These are phyloP conservation scores for Neoconidiobolus thromboides DNA, from an alignment of 371 early-diverging fungal species.

Conservation along the genomic window DNA sequence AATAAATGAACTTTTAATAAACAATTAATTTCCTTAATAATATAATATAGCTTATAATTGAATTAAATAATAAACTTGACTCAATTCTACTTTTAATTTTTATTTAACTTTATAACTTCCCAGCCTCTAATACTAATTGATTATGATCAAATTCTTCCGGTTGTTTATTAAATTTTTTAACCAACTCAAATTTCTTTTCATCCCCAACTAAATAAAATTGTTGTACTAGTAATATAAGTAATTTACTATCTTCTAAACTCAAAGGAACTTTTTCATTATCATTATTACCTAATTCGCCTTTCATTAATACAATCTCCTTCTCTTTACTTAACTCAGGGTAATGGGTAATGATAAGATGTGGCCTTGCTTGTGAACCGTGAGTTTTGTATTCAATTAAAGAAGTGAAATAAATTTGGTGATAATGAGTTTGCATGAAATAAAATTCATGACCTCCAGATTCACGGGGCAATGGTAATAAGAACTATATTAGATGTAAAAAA, in stretches of 20 bases:
- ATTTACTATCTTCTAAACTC: slow-evolving; percentile 55
- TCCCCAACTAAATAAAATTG: slow-evolving; percentile 73
- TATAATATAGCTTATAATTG: too few species aligned
- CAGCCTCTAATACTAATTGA: slow-evolving; percentile 26
- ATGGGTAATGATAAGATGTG: slow-evolving; percentile 68
- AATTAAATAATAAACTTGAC: too few species aligned
- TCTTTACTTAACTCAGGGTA: slow-evolving; percentile 62
- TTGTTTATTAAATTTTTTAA: slow-evolving; percentile 55
- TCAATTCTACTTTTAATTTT: too few species aligned
- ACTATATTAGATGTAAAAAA: slow-evolving; percentile 20
- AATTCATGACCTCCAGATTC: slow-evolving; percentile 63
- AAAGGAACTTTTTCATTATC: slow-evolving; percentile 23
- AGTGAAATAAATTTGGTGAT: slow-evolving; percentile 69
- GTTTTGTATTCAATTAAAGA: slow-evolving; percentile 81
- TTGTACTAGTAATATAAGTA: slow-evolving; percentile 63
- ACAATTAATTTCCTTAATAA: too few species aligned
- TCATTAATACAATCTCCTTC: slow-evolving; percentile 80
- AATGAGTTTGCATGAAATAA: slow-evolving; percentile 64
- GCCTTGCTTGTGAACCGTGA: slow-evolving; percentile 53
- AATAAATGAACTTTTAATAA: too few species aligned
- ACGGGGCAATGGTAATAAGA: slow-evolving; percentile 71
- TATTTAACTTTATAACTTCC: neutral
- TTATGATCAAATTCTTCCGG: slow-evolving; percentile 62
- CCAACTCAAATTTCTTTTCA: slow-evolving; percentile 33
- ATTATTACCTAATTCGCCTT: slow-evolving; percentile 48